phyloP scores from a whole-genome alignment of 164 flowering plant species.

The Platanus orientalis region DNA sequence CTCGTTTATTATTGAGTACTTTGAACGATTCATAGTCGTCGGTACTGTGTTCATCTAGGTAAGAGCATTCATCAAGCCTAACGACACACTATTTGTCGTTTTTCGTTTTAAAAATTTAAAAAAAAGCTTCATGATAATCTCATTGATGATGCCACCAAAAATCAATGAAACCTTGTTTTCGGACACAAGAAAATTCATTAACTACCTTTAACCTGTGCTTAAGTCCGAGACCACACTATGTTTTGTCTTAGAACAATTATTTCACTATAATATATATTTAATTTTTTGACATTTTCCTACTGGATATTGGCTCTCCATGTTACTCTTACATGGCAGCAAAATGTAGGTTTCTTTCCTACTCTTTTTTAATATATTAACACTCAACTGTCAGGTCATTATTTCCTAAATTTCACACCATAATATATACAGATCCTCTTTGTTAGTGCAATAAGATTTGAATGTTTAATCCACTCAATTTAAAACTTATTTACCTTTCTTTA shows the following conservation, averaged over 20 bases:
- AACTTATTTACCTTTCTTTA: neutral
- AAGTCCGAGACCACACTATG: constrained; percentile 33
- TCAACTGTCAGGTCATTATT: constrained; percentile 12
- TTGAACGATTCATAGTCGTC: constrained; percentile 27
- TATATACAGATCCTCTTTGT: constrained; percentile 17
- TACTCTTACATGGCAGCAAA: constrained; percentile 1
- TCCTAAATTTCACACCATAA: constrained; percentile 12
- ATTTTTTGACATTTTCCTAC: constrained; percentile 5
- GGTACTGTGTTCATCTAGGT: constrained; percentile 21
- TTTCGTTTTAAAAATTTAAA: constrained; percentile 13
- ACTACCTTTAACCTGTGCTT: constrained; percentile 19
- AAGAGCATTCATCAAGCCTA: constrained; percentile 17
- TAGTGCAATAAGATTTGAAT: constrained; percentile 7
- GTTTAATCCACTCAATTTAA: constrained; percentile 9
- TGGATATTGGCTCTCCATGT: constrained; percentile 7
- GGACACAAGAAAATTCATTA: constrained; percentile 27
- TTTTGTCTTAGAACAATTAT: constrained; percentile 14
- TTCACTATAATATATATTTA: neutral
- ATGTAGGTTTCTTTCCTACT: no score
- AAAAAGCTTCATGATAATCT: constrained; percentile 28
- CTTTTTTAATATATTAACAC: constrained; percentile 3
- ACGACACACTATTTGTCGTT: constrained; percentile 25
- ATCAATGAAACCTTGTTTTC: constrained; percentile 29
- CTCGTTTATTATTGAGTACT: constrained; percentile 16
- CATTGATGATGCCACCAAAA: constrained; percentile 18